These are phyloP conservation scores for Aegilops umbellulata DNA, from an alignment of 176 grass and related monocot genomes.

Conservation along the genomic window DNA sequence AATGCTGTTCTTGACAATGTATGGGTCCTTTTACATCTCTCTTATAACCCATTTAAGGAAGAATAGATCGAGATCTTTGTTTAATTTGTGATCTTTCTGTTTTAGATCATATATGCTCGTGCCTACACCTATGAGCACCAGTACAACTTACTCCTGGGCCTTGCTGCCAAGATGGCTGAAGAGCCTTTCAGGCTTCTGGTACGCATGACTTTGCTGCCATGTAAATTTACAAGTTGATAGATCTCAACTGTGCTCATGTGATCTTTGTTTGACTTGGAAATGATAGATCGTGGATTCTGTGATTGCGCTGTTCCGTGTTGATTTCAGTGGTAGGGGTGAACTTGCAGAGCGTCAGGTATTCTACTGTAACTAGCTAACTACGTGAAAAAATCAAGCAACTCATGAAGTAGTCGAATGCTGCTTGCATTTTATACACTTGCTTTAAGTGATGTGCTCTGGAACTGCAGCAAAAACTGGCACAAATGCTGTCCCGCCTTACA, in stretches of 20 bases:
- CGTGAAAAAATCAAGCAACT: not conserved
- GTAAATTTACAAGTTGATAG: not conserved
- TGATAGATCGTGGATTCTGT: slow-evolving; percentile 91
- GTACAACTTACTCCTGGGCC: slow-evolving; percentile 85
- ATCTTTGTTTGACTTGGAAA: not conserved
- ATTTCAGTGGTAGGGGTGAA: slow-evolving; percentile 86
- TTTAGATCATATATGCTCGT: slow-evolving; percentile 93
- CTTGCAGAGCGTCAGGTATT: slow-evolving; percentile 81
- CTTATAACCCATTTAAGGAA: slow-evolving; percentile 1
- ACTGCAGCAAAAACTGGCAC: slow-evolving; percentile 89
- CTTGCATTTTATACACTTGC: slow-evolving; percentile 11
- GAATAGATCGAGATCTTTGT: not conserved
- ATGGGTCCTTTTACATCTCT: slow-evolving; percentile 39
- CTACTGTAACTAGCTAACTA: not conserved
- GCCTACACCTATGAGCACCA: slow-evolving; percentile 96
- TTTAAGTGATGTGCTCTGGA: slow-evolving; percentile 8
- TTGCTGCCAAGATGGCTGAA: slow-evolving; percentile 96
- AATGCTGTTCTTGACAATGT: slow-evolving; percentile 84
- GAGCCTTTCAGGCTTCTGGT: slow-evolving; percentile 84
- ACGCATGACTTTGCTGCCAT: not conserved
- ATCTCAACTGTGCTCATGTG: slow-evolving; percentile 21
- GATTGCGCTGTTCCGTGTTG: slow-evolving; percentile 77
- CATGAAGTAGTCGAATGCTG: slow-evolving; percentile 8
- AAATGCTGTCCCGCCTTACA: slow-evolving; percentile 83
- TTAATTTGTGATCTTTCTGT: slow-evolving; percentile 23